Conservation (phyloP, 2,329 filamentous ascomycete genomes). For the Chaetomium sp. region DNA sequence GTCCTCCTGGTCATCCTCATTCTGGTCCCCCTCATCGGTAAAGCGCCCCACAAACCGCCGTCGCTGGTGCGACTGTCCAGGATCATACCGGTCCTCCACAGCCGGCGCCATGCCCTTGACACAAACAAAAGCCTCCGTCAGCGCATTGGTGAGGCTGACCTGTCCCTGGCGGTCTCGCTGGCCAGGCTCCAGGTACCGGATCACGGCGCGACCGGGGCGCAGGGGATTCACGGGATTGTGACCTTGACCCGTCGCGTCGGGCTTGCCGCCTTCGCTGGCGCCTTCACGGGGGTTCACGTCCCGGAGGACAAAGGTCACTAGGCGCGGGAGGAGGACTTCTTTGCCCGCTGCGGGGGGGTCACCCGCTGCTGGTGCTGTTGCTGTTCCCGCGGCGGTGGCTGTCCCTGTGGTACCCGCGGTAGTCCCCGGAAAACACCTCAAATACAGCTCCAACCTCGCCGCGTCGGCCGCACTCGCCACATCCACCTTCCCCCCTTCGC, state of each 20-base stretch:
- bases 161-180: neutral
- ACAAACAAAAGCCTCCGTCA: neutral
- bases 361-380: neutral
- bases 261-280: no score
- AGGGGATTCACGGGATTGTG: no score
- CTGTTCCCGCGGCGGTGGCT: no score
- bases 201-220: neutral
- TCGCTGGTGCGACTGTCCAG: neutral
- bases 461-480: no score
- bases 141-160: neutral
- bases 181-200: neutral
- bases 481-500: no score
- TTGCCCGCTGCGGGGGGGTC: neutral
- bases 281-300: no score
- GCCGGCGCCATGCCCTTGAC: neutral
- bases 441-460: no score
- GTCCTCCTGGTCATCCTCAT: no score
- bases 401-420: no score
- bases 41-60: slow-evolving; percentile 1
- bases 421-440: no score
- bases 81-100: neutral
- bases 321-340: neutral
- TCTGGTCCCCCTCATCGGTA: neutral
- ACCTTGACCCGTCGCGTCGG: no score
- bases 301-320: slow-evolving; percentile 1